Conservation (phyloP, 306 rosid genomes). For the Vicia sativa region DNA sequence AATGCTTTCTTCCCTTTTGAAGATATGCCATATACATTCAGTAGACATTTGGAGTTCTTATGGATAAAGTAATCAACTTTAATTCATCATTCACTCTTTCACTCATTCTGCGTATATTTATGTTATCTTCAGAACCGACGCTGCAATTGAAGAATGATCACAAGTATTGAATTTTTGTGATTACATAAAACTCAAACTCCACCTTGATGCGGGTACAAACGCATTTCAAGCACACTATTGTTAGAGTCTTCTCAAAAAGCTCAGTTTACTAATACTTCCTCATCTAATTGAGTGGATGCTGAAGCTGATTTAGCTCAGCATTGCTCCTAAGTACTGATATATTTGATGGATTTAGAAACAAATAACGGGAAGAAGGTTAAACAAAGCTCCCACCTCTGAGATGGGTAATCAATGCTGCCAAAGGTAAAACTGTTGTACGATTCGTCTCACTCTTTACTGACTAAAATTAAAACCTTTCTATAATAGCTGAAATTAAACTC, state of each 20-base stretch:
- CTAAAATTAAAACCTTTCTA: not conserved
- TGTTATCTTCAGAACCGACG: slow-evolving; percentile 29
- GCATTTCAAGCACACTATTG: slow-evolving; percentile 13
- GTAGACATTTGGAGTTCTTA: slow-evolving; percentile 15
- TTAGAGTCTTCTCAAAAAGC: slow-evolving; percentile 3
- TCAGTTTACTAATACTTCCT: not conserved
- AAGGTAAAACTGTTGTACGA: slow-evolving; percentile 22
- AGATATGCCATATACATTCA: slow-evolving; percentile 21
- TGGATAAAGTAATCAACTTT: slow-evolving; percentile 18
- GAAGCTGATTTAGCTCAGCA: slow-evolving; percentile 13
- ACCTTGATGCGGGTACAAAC: not conserved
- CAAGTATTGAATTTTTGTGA: slow-evolving; percentile 13
- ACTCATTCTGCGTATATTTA: slow-evolving; percentile 1
- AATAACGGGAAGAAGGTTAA: slow-evolving; percentile 15
- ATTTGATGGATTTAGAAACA: slow-evolving; percentile 19
- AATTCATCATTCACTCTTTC: slow-evolving; percentile 1
- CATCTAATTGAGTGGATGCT: slow-evolving; percentile 12
- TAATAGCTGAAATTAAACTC: slow-evolving; percentile 2
- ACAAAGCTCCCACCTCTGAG: not conserved
- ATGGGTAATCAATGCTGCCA: not conserved
- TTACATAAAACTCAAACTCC: slow-evolving; percentile 1
- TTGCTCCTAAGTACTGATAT: not conserved
- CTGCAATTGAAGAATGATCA: slow-evolving; percentile 9
- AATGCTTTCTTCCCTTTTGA: slow-evolving; percentile 2
- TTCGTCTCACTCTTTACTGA: slow-evolving; percentile 7